Conservation (phyloP, 768 basidiomycete genomes). For the Collybiopsis confluens region DNA sequence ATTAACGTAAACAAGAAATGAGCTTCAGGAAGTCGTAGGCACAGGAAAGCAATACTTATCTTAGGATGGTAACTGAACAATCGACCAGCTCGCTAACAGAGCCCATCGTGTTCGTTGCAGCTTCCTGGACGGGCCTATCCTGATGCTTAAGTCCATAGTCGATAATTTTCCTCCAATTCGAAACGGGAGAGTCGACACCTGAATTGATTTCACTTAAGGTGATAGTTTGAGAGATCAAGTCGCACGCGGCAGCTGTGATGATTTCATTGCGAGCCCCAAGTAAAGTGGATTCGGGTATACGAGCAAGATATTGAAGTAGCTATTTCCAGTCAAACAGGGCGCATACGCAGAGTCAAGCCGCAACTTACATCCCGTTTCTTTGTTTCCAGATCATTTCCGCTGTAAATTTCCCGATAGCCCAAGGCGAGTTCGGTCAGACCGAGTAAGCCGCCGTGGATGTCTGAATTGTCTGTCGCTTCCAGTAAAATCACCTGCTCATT, state of each 20-base stretch:
- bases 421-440: conserved; percentile 68
- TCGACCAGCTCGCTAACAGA: conserved; percentile 67
- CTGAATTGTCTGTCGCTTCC: conserved; percentile 58
- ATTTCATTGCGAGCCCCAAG: conserved; percentile 67
- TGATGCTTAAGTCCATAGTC: conserved; percentile 72
- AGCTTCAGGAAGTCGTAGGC: conserved; percentile 11
- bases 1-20: conserved; percentile 46
- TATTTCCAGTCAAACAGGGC: conserved; percentile 23
- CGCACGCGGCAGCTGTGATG: conserved; percentile 67
- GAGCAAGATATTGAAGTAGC: conserved; percentile 61
- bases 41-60: conserved; percentile 52
- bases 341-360: conserved; percentile 2
- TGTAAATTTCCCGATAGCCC: conserved; percentile 41
- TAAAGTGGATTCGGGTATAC: conserved; percentile 55
- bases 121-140: conserved; percentile 62
- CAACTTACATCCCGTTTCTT: conserved; percentile 43
- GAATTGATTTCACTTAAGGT: conserved; percentile 51
- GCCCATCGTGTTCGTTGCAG: conserved; percentile 67
- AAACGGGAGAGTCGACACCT: conserved; percentile 36
- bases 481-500: conserved; percentile 47
- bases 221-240: conserved; percentile 61
- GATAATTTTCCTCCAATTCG: conserved; percentile 65
- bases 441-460: conserved; percentile 80
- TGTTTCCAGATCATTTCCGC: conserved; percentile 27
- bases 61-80: conserved; percentile 57